Percentiles rank a stretch among this genome's conserved stretches.
Evolutionary conservation across 1,284 basidiomycete genomes (phyloP).

Genomic region (Boletus mariae): DNA sequence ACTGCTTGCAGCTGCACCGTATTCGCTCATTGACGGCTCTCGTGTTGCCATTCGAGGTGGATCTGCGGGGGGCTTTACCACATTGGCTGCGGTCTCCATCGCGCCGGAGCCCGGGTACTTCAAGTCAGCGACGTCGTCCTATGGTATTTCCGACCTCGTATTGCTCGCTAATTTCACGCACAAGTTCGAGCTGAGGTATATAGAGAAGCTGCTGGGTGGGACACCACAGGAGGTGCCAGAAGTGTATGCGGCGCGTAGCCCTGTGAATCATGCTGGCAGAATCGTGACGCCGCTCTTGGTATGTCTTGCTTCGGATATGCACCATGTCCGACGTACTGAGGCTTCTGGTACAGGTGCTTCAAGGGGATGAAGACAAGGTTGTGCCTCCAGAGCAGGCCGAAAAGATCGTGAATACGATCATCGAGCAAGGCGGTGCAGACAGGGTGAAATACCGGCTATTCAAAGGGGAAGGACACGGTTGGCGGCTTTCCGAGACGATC

Average conservation of each 20-base stretch:
- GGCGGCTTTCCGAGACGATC: slow-evolving; percentile 44
- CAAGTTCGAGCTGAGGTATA: slow-evolving; percentile 63
- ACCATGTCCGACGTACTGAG: neutral
- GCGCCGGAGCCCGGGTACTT: slow-evolving; percentile 37
- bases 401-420: slow-evolving; percentile 42
- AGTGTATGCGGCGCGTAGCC: slow-evolving; percentile 29
- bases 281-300: slow-evolving; percentile 28
- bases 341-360: slow-evolving; percentile 38
- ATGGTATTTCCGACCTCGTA: slow-evolving; percentile 54
- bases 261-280: slow-evolving; percentile 23
- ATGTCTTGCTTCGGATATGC: neutral
- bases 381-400: slow-evolving; percentile 54
- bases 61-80: slow-evolving; percentile 62
- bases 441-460: slow-evolving; percentile 46
- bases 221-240: slow-evolving; percentile 30
- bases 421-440: slow-evolving; percentile 34
- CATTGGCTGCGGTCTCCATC: slow-evolving; percentile 44
- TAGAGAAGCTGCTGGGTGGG: slow-evolving; percentile 55
- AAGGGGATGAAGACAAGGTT: slow-evolving; percentile 47
- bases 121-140: slow-evolving; percentile 37
- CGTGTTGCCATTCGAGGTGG: slow-evolving; percentile 60
- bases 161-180: slow-evolving; percentile 54
- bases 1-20: slow-evolving; percentile 19
- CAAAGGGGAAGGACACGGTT: slow-evolving; percentile 54
- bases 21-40: slow-evolving; percentile 32